Percentiles rank a stretch among this genome's conserved stretches.
phyloP scores from a whole-genome alignment of 2,329 filamentous ascomycete genomes.

The Ceratocystis diversiconidia region DNA sequence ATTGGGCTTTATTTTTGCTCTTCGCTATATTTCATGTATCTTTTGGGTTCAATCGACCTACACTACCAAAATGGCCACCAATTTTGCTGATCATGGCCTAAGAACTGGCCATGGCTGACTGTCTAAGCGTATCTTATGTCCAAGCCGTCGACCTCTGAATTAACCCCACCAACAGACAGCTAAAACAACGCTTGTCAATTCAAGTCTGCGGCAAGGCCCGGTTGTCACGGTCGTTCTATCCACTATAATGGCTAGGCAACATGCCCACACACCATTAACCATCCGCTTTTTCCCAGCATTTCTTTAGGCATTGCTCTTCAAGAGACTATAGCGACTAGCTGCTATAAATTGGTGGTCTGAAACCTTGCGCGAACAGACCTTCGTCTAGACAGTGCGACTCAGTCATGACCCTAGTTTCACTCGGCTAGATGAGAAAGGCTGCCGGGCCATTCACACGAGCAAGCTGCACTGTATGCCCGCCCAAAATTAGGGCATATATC shows the following conservation, averaged over 20 bases:
- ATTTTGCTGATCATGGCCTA: not conserved
- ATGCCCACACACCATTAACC: not conserved
- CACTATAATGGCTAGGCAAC: not conserved
- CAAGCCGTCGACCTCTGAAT: not conserved
- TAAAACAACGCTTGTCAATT: not conserved
- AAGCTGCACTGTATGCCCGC: not conserved
- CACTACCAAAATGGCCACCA: not conserved
- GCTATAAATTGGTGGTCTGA: conserved; percentile 2
- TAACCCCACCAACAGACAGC: not conserved
- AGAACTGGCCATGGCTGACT: not conserved
- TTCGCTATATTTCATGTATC: not conserved
- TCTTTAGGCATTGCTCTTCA: not conserved
- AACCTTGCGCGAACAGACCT: not conserved
- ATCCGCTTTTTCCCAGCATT: not conserved
- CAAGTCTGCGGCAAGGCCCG: conserved; percentile 1
- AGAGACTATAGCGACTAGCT: not conserved
- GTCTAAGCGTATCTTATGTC: not conserved
- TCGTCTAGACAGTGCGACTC: not conserved
- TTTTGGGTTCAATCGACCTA: not conserved
- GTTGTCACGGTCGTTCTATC: not conserved
- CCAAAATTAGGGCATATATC: not conserved
- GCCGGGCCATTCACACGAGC: not conserved
- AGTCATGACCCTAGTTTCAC: not conserved
- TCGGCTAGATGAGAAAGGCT: not conserved
- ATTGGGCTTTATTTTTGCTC: not conserved